Evolutionary conservation across 2,329 filamentous ascomycete genomes (phyloP), one percentile per base, ranked within the genome.

Genomic region (Trichoderma sp.): DNA sequence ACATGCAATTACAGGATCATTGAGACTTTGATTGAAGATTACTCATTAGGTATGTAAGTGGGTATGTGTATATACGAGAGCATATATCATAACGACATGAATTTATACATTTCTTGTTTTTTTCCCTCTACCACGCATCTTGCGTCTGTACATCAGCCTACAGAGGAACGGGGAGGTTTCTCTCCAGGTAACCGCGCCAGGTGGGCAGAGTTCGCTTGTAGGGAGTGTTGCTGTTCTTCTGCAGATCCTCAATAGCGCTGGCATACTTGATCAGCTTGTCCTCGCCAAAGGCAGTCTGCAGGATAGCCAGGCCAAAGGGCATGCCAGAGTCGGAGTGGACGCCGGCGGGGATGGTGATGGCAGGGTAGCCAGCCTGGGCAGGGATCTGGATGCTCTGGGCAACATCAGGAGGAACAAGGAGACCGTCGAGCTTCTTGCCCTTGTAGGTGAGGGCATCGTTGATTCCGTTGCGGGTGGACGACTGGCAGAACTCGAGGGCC

Each of bases 301-400:
- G 75, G 74, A 90, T 78, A 0, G 80, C 85, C 28, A 90, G 73
- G 1, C 86, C 86, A 67, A 86, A 87, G 0, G 85, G 85, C 83
- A 89, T 87, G 7, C 85, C 84, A 2, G 76, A 78, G 3, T 81
- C 83, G 14, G 73, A 76, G 68, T 83, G 79, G 6, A 86, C 77
- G 1, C 87, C 87, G 0, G 82, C 87, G 0, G 90, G 90, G 1
- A 93, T 73, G 0, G 89, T 91, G 58, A 92, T 80, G 72, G 90
- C 82, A 0, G 90, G 90, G 72, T 92, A 93, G 0, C 90, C 89
- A 5, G 90, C 90, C 76, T 92, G 89, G 0, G 90, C 90, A 0
- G 89, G 87, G 66, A 91, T 84, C 75, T 91, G 86, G 67, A 86
- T 86, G 4, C 85, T 84, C 73, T 90, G 88, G 0, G 83, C 89